Evolutionary conservation across 257 asterid species (phyloP).

Genomic region (Osmanthus fragrans): DNA sequence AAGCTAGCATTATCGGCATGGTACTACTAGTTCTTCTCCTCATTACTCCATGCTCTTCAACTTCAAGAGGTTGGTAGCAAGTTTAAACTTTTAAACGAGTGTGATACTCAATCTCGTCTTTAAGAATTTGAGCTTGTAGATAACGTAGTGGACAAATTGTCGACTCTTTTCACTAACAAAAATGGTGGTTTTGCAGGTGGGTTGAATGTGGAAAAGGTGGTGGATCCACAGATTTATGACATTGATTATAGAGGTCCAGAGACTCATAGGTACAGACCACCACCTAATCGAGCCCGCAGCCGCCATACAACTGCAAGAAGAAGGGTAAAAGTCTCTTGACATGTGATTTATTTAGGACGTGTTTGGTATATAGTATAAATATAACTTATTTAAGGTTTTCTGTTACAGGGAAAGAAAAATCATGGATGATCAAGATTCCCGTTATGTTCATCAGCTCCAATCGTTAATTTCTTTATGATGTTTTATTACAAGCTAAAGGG

Average conservation of each 20-base stretch:
- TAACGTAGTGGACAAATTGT: too few species aligned
- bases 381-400: neutral
- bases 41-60: slow-evolving; percentile 29
- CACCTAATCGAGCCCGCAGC: slow-evolving; percentile 44
- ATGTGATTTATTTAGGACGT: neutral
- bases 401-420: neutral
- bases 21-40: slow-evolving; percentile 37
- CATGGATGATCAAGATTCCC: neutral
- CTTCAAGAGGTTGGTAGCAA: neutral
- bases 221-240: slow-evolving; percentile 39
- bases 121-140: too few species aligned
- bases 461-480: too few species aligned
- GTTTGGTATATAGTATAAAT: neutral
- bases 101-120: neutral
- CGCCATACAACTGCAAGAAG: neutral
- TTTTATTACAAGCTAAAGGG: neutral
- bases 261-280: slow-evolving; percentile 46
- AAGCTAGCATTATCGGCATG: slow-evolving; percentile 19
- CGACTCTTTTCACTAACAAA: too few species aligned
- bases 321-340: neutral
- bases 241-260: slow-evolving; percentile 61
- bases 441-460: neutral
- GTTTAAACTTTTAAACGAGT: neutral
- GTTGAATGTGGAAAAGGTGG: slow-evolving; percentile 29
- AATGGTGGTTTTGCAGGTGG: slow-evolving; percentile 24